Evolutionary conservation across 2,329 filamentous ascomycete species (phyloP).

Genomic region (Orbilia quercus): DNA sequence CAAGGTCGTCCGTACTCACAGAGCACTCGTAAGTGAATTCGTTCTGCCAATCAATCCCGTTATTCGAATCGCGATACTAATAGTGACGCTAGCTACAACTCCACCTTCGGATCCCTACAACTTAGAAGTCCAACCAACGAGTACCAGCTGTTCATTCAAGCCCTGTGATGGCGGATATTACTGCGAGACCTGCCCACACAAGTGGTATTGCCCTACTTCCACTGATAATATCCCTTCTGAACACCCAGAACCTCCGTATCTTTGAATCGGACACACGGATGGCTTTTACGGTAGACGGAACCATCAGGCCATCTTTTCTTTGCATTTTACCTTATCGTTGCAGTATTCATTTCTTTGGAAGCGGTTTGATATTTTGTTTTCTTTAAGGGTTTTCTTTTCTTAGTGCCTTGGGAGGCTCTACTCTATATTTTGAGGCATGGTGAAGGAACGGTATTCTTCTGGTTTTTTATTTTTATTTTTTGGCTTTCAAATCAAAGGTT

Average conservation of each 20-base stretch:
- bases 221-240: slow-evolving; percentile 6
- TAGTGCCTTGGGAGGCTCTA: slow-evolving; percentile 10
- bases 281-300: not conserved
- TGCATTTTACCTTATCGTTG: slow-evolving; percentile 5
- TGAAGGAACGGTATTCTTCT: slow-evolving; percentile 11
- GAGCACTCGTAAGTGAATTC: slow-evolving; percentile 11
- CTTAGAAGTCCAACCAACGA: slow-evolving; percentile 11
- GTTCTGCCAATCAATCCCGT: not conserved
- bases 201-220: slow-evolving; percentile 50
- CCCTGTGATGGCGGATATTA: slow-evolving; percentile 48
- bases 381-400: slow-evolving; percentile 11
- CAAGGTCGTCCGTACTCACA: slow-evolving; percentile 17
- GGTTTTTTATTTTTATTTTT: slow-evolving; percentile 4
- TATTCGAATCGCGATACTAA: slow-evolving; percentile 3
- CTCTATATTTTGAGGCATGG: slow-evolving; percentile 20
- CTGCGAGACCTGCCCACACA: slow-evolving; percentile 48
- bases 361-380: slow-evolving; percentile 25
- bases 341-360: slow-evolving; percentile 1
- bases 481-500: slow-evolving; percentile 8
- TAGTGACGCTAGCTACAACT: not conserved
- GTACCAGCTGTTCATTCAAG: slow-evolving; percentile 39
- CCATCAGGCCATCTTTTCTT: not conserved
- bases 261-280: not conserved
- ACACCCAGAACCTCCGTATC: slow-evolving; percentile 12
- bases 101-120: slow-evolving; percentile 12